Evolutionary conservation across 192 early-diverging fungal genomes (phyloP).

Genomic region (Physocladia obscura): DNA sequence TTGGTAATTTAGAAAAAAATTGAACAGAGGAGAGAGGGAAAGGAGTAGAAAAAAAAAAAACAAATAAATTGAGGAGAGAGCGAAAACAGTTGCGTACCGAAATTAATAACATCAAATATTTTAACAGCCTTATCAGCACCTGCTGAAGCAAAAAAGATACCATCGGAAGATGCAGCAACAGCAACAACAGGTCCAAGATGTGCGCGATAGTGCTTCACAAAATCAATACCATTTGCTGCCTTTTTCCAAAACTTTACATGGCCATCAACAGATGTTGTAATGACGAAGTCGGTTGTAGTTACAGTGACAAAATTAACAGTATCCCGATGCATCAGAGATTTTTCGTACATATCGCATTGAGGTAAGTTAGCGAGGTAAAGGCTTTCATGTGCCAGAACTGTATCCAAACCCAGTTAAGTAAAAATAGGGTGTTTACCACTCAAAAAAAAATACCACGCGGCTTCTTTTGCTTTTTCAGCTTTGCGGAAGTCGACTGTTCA

Average conservation of each 20-base stretch:
- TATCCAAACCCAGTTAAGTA: neutral
- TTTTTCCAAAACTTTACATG: conserved; percentile 99
- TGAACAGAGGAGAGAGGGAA: neutral
- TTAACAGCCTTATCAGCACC: conserved; percentile 84
- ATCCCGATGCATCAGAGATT: conserved; percentile 95
- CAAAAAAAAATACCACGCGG: neutral
- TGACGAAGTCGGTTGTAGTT: conserved; percentile 81
- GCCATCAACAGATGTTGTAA: conserved; percentile 93
- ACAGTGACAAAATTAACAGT: conserved; percentile 75
- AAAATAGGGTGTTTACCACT: neutral
- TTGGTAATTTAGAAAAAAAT: neutral
- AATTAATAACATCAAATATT: conserved; percentile 94
- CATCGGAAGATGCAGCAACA: conserved; percentile 58
- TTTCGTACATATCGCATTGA: conserved; percentile 88
- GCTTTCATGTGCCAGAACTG: conserved; percentile 58
- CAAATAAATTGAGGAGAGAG: neutral
- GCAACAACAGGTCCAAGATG: conserved; percentile 72
- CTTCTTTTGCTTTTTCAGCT: conserved; percentile 26
- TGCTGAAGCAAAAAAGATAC: conserved; percentile 76
- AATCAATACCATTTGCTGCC: conserved; percentile 84
- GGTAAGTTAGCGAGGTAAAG: conserved; percentile 82
- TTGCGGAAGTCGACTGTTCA: conserved; percentile 26
- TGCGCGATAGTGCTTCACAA: conserved; percentile 95
- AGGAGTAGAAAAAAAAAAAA: neutral
- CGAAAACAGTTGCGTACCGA: conserved; percentile 65